Evolutionary conservation across 352 stramenopile genomes (phyloP), one percentile per base, ranked within the genome.

Genomic region (Blastocystis sp.): DNA sequence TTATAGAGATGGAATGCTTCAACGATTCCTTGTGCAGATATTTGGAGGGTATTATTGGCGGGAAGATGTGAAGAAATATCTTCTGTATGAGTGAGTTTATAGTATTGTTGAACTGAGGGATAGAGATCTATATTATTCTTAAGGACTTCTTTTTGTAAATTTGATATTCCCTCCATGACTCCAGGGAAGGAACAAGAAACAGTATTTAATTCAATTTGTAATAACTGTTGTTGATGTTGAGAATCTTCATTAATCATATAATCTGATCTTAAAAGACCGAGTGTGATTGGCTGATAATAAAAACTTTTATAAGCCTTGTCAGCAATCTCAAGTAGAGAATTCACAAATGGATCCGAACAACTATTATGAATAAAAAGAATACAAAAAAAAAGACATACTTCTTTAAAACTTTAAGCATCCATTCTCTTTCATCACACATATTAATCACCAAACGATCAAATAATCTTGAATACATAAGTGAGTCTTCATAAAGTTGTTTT

Each of bases 141-240:
- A 46, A 58, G 67, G 30, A 81, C 67, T 65, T 73, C 88, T 49
- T 71, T 67, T 72, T 96, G 88, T 70, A 95, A 71, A 23, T 76
- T 67, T 25, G 84, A 85, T 35, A 93, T 81, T 41, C 83, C 75
- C 7, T 78, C 82, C 24, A 83, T 88, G 52, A 96, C 79, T 54
- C 81, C 85, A n/a, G 72, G 86, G 71, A 97, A 97, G 1, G 83
- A 94, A 4, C 82, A 88, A 41, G 89, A 81, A 66, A 97, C 95
- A 25, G 89, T 95, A 72, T 97, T 97, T 43, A 96, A 73, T 70
- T 97, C 89, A 21, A 97, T 86, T 65, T 96, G 81, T 2, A 80
- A 36, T 16, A 37, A 40, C 44, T 64, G 52, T 0, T 64, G 30
- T 11, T 58, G 70, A 21, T 68, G 68, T 0, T 40, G 37, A 37